A percentile compares a stretch with the other conserved stretches of the same genome.
Evolutionary conservation across 305 asterid genomes (phyloP).

Genomic region (Fraxinus sp.): DNA sequence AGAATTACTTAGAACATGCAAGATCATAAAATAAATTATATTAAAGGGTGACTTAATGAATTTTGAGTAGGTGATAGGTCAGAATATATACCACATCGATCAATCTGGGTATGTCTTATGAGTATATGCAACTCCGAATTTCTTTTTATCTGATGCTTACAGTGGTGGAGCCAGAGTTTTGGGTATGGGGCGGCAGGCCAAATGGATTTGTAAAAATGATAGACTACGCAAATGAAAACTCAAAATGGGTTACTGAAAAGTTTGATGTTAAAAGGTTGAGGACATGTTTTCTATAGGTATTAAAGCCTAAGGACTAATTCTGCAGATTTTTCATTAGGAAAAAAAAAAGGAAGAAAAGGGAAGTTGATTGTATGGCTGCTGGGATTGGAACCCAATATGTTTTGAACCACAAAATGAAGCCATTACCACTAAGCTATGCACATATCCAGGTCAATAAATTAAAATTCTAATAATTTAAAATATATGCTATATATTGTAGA

Average conservation of each 20-base stretch:
- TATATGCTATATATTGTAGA: too few relatives aligned
- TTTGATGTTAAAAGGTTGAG: not conserved
- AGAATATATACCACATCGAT: not conserved
- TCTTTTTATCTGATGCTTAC: constrained; percentile 5
- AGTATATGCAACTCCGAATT: not conserved
- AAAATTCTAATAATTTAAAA: too few relatives aligned
- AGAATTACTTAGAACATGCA: not conserved
- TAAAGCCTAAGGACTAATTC: not conserved
- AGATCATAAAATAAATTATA: constrained; percentile 14
- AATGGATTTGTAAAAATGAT: not conserved
- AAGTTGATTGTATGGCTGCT: not conserved
- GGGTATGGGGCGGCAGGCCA: not conserved
- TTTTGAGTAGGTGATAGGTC: constrained; percentile 1
- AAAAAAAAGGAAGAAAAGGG: not conserved
- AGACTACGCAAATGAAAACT: not conserved
- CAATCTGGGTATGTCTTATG: not conserved
- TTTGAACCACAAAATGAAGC: not conserved
- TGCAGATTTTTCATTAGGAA: not conserved
- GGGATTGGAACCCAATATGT: not conserved
- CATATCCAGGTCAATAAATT: not conserved
- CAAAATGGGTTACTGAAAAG: not conserved
- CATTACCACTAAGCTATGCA: not conserved
- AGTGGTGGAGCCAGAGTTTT: not conserved
- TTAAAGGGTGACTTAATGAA: not conserved
- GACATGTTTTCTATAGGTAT: not conserved